Conservation (phyloP, 179 eudicot species). For the Pouteria campechiana region DNA sequence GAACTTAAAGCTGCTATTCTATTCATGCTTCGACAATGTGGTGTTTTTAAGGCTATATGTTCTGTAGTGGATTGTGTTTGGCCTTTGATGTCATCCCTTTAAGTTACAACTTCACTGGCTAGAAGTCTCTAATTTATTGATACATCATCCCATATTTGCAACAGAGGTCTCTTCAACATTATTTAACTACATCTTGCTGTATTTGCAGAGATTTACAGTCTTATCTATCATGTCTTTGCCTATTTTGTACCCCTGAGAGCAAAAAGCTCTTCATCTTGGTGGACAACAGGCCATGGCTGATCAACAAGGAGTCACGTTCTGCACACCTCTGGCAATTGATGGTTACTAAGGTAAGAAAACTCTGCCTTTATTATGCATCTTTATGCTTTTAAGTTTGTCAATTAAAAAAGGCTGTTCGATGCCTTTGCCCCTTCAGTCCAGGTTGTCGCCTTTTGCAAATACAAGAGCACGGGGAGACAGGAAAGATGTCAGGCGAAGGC, state of each 20-base stretch:
- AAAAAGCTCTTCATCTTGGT: slow-evolving; percentile 74
- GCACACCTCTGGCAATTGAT: slow-evolving; percentile 96
- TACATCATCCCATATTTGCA: too few relatives aligned
- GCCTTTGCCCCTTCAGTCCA: slow-evolving; percentile 46
- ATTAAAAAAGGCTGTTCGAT: background rate
- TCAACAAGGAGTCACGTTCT: slow-evolving; percentile 64
- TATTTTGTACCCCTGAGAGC: slow-evolving; percentile 67
- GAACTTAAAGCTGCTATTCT: too few relatives aligned
- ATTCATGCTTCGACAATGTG: too few relatives aligned
- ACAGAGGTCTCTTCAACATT: too few relatives aligned
- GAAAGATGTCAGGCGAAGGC: slow-evolving; percentile 24
- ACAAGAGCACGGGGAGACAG: slow-evolving; percentile 46
- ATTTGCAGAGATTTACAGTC: slow-evolving; percentile 90
- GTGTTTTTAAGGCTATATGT: too few relatives aligned
- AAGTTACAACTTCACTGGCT: too few relatives aligned
- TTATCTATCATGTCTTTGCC: slow-evolving; percentile 80
- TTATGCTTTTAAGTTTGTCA: background rate
- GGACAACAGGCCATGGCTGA: slow-evolving; percentile 92
- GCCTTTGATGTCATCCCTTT: too few relatives aligned
- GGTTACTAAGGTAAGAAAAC: slow-evolving; percentile 78
- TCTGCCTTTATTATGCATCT: slow-evolving; percentile 3
- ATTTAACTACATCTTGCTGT: too few relatives aligned
- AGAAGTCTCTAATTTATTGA: too few relatives aligned
- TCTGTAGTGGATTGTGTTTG: too few relatives aligned
- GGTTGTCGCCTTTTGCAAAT: slow-evolving; percentile 93